Conservation (phyloP, 495 filamentous ascomycete species). For the Sphaerosporella brunnea region DNA sequence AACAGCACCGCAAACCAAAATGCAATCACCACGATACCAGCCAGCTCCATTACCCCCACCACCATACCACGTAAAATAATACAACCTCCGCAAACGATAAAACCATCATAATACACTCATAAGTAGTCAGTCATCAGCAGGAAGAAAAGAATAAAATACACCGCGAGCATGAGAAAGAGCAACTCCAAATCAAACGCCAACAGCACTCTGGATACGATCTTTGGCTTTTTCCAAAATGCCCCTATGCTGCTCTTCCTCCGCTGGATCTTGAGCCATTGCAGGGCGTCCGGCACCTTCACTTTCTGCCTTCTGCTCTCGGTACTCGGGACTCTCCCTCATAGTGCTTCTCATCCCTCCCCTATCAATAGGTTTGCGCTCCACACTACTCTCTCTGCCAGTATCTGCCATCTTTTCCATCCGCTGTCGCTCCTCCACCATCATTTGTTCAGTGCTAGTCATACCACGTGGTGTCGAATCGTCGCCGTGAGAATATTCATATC, state of each 20-base stretch:
- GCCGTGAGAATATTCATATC: neutral
- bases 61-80: no score
- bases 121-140: neutral
- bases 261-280: no score
- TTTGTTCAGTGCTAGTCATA: neutral
- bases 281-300: slow-evolving; percentile 6
- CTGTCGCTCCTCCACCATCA: neutral
- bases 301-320: slow-evolving; percentile 13
- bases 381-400: neutral
- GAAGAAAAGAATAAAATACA: neutral
- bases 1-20: no score
- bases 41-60: no score
- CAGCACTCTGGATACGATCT: neutral
- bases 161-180: neutral
- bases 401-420: neutral
- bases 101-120: neutral
- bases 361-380: neutral
- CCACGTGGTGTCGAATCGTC: neutral
- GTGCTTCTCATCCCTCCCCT: slow-evolving; percentile 15
- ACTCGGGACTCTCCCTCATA: slow-evolving; percentile 17
- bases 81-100: no score
- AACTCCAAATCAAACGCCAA: slow-evolving; percentile 4
- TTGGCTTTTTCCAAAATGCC: slow-evolving; percentile 2
- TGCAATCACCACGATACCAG: no score
- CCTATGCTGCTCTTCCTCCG: neutral